These are phyloP conservation scores for Forsythia suspensa DNA, from an alignment of 257 asterid genomes.

Conservation along the genomic window DNA sequence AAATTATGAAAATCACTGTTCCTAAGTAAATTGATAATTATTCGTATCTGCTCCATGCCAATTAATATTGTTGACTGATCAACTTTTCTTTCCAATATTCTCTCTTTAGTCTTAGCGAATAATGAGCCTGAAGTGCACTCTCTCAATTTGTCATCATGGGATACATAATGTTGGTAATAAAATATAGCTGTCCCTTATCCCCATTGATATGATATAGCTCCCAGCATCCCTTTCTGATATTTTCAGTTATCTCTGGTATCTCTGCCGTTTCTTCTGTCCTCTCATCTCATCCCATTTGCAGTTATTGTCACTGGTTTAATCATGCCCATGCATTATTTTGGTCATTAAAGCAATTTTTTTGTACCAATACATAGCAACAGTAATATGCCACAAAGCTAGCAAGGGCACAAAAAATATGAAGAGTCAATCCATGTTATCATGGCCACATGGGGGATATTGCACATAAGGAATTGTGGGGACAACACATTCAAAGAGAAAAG, in stretches of 20 bases:
- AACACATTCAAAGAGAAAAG: neutral
- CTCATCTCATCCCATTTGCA: neutral
- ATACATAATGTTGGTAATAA: neutral
- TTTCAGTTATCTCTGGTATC: neutral
- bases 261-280: neutral
- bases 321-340: neutral
- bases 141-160: neutral
- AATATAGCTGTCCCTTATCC: neutral
- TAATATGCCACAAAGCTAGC: neutral
- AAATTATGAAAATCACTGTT: neutral
- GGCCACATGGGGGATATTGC: too few species aligned
- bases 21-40: neutral
- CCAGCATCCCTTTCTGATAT: neutral
- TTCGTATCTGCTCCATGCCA: neutral
- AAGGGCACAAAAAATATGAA: too few species aligned
- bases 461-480: too few species aligned
- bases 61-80: neutral
- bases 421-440: too few species aligned
- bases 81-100: neutral
- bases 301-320: neutral
- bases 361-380: neutral
- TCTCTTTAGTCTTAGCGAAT: neutral
- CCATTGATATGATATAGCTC: neutral
- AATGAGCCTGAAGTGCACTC: neutral
- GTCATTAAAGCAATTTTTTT: too few species aligned